Evolutionary conservation across 164 flowering plant species (phyloP), one percentile per base, ranked within the genome.

Genomic region (Stephania japonica): DNA sequence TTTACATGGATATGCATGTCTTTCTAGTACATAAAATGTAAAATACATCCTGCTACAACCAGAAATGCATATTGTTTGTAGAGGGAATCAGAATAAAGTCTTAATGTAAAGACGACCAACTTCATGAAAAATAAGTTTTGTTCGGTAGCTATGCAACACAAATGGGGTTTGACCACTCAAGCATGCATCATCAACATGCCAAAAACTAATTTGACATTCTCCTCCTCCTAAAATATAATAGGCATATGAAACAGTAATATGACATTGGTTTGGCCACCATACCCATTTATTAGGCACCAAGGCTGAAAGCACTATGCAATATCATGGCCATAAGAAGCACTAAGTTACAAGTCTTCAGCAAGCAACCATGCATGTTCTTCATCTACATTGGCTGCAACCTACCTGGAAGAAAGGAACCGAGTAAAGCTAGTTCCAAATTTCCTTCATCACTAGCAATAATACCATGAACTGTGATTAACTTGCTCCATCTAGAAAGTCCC

Each of bases 331-430:
- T 53, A 3, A 53, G 18, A 19, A 53, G 4, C 14, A 53, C 61
- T 1, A 32, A 32, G 38, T 32, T 10, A 13, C 61, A 53, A 53
- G 61, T 16, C 61, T 53, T n/a, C 61, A 53, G 19, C 61, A 53
- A 53, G 19, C 61, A 53, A 53, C 61, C 61, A 53, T 53, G 61
- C 19, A 16, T 53, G 18, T 53, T 19, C 61, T 4, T 21, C 38
- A 26, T 27, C 21, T 16, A 23, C 7, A 49, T 14, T 8, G 27
- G 42, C 16, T 13, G 42, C 65, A 62, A 49, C 76, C 72, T 73
- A 93, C 99, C 90, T 80, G 99, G 98, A 84, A 95, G 91, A 78
- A 93, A 95, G 77, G 99, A 93, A 42, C 98, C 97, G 65, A 89
- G 84, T 73, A 95, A 83, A 69, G 98, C 99, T 65, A 90, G 87